Evolutionary conservation across 2,329 filamentous ascomycete genomes (phyloP), one percentile per base, ranked within the genome.

Genomic region (Sclerotinia borealis): DNA sequence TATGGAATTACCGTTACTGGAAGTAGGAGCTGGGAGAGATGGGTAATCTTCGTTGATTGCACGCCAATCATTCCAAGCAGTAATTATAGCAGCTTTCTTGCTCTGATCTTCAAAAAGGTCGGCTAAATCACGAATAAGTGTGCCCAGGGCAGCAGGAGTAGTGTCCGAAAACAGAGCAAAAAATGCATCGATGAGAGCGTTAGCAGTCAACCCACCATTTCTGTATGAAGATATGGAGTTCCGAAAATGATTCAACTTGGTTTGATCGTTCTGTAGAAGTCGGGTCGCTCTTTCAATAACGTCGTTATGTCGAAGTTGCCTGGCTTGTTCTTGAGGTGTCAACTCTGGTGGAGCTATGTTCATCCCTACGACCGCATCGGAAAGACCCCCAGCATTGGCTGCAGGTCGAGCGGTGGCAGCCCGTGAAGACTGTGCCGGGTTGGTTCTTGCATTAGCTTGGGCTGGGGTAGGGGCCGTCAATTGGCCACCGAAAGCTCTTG

Each of bases 41-140:
- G 93, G 93, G 70, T 97, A 98, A 74, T 97, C 93, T 76, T 97
- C 93, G 69, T 96, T 96, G 77, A 96, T 95, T 43, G 92, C 92
- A 52, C 91, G 91, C 91, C 93, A 97, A 76, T 96, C 91, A 70
- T 92, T 91, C 92, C 93, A 97, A 1, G 93, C 91, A 71, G 89
- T 89, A 31, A 92, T 84, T 3, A 99, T 79, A 0, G 80, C 81
- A 59, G 89, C 87, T 1, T 86, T 86, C 74, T 96, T 96, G 22
- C 76, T 74, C 56, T 88, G 83, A 69, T 96, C 89, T 70, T 99
- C 93, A 70, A 95, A 98, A 13, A 99, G 85, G 59, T 98, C 93
- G 6, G 93, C 90, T 3, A 97, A 84, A 74, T 99, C 95, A 66
- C 93, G 90, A 66, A 98, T 84, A 0, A 99, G 82, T 31, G 93